phyloP scores from a whole-genome alignment of 768 basidiomycete species.

The Leccinum rimulosum region DNA sequence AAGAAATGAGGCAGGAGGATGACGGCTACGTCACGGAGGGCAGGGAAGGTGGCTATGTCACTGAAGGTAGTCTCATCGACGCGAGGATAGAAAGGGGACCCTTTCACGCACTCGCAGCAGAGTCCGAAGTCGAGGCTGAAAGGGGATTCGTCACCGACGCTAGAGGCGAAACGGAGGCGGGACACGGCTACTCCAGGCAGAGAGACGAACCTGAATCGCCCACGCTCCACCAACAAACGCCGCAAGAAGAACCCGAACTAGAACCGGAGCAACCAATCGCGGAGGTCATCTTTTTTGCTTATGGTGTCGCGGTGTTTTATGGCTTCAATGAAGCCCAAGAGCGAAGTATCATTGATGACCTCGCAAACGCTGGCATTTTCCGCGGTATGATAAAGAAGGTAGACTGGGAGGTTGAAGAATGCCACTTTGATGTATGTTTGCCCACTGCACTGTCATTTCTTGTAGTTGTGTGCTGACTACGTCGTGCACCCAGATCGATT shows the following conservation, averaged over 20 bases:
- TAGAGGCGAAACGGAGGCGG: conserved; percentile 13
- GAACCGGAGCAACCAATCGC: conserved; percentile 49
- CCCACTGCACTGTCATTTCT: not conserved
- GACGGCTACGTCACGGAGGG: conserved; percentile 27
- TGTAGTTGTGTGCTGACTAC: not conserved
- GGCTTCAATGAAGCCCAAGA: conserved; percentile 81
- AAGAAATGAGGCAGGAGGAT: conserved; percentile 17
- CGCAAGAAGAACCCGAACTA: conserved; percentile 1
- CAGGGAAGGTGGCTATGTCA: conserved; percentile 62
- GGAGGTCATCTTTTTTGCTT: conserved; percentile 78
- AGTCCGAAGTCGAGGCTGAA: conserved; percentile 8
- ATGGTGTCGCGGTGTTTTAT: conserved; percentile 92
- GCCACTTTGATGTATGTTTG: conserved; percentile 70
- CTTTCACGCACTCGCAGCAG: not conserved
- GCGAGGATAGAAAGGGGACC: conserved; percentile 6
- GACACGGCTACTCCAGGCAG: conserved; percentile 3
- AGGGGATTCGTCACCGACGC: conserved; percentile 12
- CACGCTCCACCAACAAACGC: not conserved
- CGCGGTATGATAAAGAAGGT: conserved; percentile 57
- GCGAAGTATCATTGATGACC: conserved; percentile 78
- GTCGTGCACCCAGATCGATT: conserved; percentile 60
- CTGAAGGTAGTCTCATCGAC: conserved; percentile 27
- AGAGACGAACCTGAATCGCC: conserved; percentile 9
- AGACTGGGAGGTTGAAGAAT: conserved; percentile 92
- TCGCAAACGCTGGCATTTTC: conserved; percentile 68